Base-by-base conservation (phyloP, 106 monocot genomes). In the Dendrobium huoshanense region DNA sequence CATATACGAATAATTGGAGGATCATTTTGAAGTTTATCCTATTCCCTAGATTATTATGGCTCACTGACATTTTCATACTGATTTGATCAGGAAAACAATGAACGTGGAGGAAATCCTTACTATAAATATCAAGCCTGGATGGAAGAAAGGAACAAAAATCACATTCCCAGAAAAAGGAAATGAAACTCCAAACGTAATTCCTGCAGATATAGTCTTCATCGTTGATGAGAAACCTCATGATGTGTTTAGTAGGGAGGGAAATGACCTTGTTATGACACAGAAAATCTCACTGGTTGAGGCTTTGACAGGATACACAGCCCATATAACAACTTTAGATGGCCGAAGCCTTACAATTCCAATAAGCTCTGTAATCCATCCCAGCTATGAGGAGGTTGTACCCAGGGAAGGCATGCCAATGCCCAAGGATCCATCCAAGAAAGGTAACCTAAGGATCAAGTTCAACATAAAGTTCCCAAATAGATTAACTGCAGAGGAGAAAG, bases 151-250 rank as follows among this genome's bases (percentile, higher is more conserved):
- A 41, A 85, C 84, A 41, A 80, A 80, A 51, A 80, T 84, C 33
- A 80, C 80, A 18, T 84, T 84, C 10, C 84, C 84, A 25, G 80
- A 80, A 54, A 84, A 84, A 55, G 84, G 84, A 37, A 84, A 84
- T 47, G 84, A 84, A 43, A 18, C 61, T 41, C 80, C 80, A 22
- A 45, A 84, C 48, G 45, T 72, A 9, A 84, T 84, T 77, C 84
- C 84, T 22, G 84, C 84, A 44, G 84, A 84, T 33, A 80, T 84
- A 77, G 84, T 84, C 22, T 84, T 84, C 22, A 72, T 84, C 51
- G 47, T 84, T 16, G 84, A 84, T 31, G 84, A 84, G 77, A 84
- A 80, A 65, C 80, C 84, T 20, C 84, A 84, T 42, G 67, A 80
- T 41, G 27, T 80, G 43, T 85, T 80, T 41, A 49, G 67, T 9